Evolutionary conservation across 2,329 filamentous ascomycete genomes (phyloP).

Genomic region (Aspergillus jensenii): DNA sequence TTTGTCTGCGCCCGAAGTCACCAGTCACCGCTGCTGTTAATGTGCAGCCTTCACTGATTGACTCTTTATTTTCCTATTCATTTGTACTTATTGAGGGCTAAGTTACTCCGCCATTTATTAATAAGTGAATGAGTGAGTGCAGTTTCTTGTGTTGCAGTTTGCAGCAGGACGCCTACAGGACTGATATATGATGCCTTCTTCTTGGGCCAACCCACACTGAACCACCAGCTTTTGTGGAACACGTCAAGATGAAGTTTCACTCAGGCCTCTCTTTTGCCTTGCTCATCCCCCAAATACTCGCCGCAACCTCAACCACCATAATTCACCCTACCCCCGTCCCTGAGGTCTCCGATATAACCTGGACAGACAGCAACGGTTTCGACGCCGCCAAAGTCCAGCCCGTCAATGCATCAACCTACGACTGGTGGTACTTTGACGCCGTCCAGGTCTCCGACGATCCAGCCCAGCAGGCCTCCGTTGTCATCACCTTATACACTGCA

Average conservation of each 20-base stretch:
- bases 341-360: not conserved
- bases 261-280: not conserved
- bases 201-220: too few relatives aligned
- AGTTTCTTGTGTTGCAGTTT: too few relatives aligned
- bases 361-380: constrained; percentile 4
- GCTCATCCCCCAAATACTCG: not conserved
- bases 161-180: too few relatives aligned
- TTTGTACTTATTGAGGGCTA: too few relatives aligned
- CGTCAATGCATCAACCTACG: constrained; percentile 30
- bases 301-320: not conserved
- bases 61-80: too few relatives aligned
- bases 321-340: not conserved
- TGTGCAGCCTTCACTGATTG: too few relatives aligned
- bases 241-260: not conserved
- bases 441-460: constrained; percentile 21
- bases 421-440: constrained; percentile 45
- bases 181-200: too few relatives aligned
- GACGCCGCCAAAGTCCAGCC: constrained; percentile 26
- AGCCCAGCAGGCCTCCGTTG: constrained; percentile 24
- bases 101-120: too few relatives aligned
- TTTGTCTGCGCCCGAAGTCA: too few relatives aligned
- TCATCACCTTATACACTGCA: constrained; percentile 35
- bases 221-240: too few relatives aligned
- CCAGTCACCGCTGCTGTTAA: too few relatives aligned
- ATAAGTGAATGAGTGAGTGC: too few relatives aligned